These are phyloP conservation scores for Oryza brachyantha DNA, from an alignment of 176 grass and related monocot species.

Conservation along the genomic window DNA sequence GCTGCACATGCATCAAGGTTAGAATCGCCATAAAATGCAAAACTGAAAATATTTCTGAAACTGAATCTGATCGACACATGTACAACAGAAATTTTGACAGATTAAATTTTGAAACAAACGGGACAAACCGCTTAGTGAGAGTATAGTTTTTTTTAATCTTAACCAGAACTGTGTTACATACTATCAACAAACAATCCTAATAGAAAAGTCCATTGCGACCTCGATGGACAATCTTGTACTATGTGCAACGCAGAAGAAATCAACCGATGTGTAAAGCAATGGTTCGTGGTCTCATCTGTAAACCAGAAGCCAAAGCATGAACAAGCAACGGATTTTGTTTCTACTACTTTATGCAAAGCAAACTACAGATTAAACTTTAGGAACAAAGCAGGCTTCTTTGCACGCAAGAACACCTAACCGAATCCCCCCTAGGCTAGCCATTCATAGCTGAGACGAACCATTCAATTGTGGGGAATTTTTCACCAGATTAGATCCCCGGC, in stretches of 20 bases:
- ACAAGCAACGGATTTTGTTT: not conserved
- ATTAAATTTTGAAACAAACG: not conserved
- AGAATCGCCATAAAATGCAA: not conserved
- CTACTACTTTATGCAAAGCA: not conserved
- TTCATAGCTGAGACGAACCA: not conserved
- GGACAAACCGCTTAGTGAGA: not conserved
- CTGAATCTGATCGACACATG: not conserved
- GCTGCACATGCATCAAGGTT: constrained; percentile 17
- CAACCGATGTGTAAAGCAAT: not conserved
- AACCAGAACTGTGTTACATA: not conserved
- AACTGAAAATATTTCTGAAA: not conserved
- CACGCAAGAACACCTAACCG: not conserved
- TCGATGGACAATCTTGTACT: not conserved
- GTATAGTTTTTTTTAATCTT: not conserved
- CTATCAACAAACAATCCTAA: not conserved
- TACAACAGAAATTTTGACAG: not conserved
- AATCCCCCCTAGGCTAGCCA: not conserved
- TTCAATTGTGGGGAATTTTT: not conserved
- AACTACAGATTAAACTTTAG: not conserved
- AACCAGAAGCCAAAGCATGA: not conserved
- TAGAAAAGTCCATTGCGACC: not conserved
- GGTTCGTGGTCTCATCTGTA: not conserved
- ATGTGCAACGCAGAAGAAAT: not conserved
- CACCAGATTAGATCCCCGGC: not conserved
- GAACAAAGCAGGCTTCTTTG: not conserved